Evolutionary conservation across 176 grass and related monocot species (phyloP).

Genomic region (Secale cereale): DNA sequence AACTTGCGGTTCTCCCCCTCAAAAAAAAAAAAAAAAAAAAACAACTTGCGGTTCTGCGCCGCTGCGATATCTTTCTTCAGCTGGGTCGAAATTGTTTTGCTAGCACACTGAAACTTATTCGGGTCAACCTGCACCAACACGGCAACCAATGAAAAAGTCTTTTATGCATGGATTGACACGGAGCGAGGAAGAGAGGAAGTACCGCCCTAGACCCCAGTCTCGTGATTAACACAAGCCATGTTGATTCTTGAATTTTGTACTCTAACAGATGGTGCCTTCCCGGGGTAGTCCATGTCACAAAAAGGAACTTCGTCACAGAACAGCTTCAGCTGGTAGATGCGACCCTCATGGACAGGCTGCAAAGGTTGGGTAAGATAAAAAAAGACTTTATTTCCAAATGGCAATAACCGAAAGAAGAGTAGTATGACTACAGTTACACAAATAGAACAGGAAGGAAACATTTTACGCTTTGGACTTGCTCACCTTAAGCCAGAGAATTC

Average conservation of each 20-base stretch:
- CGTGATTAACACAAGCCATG: too few species aligned
- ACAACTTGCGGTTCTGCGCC: conserved; percentile 56
- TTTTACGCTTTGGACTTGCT: too few species aligned
- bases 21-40: too few species aligned
- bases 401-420: too few species aligned
- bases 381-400: too few species aligned
- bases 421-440: too few species aligned
- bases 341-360: neutral
- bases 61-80: conserved; percentile 67
- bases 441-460: too few species aligned
- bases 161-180: neutral
- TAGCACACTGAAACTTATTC: neutral
- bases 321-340: neutral
- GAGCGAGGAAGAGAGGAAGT: neutral
- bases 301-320: too few species aligned
- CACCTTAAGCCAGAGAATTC: too few species aligned
- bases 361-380: neutral
- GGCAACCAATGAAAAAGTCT: neutral
- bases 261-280: too few species aligned
- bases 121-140: neutral
- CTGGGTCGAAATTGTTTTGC: conserved; percentile 29
- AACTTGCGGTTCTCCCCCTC: conserved; percentile 68
- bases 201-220: too few species aligned
- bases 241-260: too few species aligned
- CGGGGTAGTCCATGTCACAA: neutral